Evolutionary conservation across 148 eudicot genomes (phyloP).

Genomic region (Cornus florida): DNA sequence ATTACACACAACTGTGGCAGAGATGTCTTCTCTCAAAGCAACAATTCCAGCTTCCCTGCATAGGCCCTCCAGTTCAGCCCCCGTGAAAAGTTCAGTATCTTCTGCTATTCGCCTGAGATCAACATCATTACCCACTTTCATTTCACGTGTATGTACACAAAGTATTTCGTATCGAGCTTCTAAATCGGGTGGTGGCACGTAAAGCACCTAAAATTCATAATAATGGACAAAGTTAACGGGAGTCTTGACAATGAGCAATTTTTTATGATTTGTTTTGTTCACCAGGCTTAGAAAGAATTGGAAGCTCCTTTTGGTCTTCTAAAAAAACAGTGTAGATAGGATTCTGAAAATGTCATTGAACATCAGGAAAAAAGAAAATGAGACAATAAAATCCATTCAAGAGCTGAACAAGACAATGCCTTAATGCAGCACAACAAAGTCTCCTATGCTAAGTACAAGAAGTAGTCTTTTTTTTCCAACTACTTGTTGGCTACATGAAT

Average conservation of each 20-base stretch:
- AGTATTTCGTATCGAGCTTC: constrained; percentile 86
- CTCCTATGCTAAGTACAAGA: too few relatives aligned
- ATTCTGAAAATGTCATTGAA: too few relatives aligned
- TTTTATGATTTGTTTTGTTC: background rate
- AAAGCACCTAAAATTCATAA: constrained; percentile 61
- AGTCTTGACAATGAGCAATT: background rate
- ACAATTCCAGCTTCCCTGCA: constrained; percentile 88
- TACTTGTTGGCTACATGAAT: too few relatives aligned
- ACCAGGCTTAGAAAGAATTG: background rate
- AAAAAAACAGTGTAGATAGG: too few relatives aligned
- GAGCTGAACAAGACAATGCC: too few relatives aligned
- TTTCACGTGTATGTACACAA: constrained; percentile 69
- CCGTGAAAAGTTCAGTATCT: constrained; percentile 83
- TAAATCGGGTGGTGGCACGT: constrained; percentile 91
- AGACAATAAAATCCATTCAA: too few relatives aligned
- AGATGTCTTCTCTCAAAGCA: constrained; percentile 87
- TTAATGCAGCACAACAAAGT: too few relatives aligned
- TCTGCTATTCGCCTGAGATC: constrained; percentile 72
- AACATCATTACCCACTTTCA: constrained; percentile 66
- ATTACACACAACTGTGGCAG: constrained; percentile 60
- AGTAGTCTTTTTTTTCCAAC: too few relatives aligned
- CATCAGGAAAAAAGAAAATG: too few relatives aligned
- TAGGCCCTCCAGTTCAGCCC: constrained; percentile 87
- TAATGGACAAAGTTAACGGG: constrained; percentile 1
- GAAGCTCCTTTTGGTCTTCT: background rate